phyloP scores from a whole-genome alignment of 2,329 filamentous ascomycete genomes.

The Neonectria punicea region DNA sequence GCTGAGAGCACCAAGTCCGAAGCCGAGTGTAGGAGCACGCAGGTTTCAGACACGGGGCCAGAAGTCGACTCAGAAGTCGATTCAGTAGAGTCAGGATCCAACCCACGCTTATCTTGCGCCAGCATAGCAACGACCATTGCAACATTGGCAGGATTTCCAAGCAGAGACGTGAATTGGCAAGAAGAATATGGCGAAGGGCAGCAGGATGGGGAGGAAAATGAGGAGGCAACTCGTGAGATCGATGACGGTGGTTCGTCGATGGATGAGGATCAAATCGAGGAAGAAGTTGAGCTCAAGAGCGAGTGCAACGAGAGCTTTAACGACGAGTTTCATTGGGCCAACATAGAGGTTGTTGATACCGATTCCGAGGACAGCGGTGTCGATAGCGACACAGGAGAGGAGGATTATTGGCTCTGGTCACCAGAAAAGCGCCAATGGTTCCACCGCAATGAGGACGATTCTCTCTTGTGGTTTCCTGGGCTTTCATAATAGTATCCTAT shows the following conservation, averaged over 20 bases:
- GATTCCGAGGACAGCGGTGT: background rate
- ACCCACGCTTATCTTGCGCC: background rate
- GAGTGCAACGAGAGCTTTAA: background rate
- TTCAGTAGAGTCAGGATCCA: background rate
- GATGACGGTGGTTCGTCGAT: background rate
- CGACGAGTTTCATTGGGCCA: background rate
- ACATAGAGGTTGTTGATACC: constrained; percentile 10
- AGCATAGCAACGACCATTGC: background rate
- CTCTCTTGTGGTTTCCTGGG: constrained; percentile 16
- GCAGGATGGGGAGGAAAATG: background rate
- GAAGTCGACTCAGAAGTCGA: background rate
- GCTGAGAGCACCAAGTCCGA: background rate
- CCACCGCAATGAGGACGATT: constrained; percentile 7
- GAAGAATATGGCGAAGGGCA: background rate
- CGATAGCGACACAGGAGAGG: background rate
- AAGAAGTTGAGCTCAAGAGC: background rate
- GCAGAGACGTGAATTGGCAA: background rate
- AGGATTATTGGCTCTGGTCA: constrained; percentile 26
- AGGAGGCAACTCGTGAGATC: background rate
- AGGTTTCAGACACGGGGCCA: background rate
- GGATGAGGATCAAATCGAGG: background rate
- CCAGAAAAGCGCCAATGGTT: constrained; percentile 1
- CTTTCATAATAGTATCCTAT: background rate
- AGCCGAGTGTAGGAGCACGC: background rate
- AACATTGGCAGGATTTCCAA: background rate